phyloP scores from a whole-genome alignment of 768 basidiomycete species.

The Collybia nuda region DNA sequence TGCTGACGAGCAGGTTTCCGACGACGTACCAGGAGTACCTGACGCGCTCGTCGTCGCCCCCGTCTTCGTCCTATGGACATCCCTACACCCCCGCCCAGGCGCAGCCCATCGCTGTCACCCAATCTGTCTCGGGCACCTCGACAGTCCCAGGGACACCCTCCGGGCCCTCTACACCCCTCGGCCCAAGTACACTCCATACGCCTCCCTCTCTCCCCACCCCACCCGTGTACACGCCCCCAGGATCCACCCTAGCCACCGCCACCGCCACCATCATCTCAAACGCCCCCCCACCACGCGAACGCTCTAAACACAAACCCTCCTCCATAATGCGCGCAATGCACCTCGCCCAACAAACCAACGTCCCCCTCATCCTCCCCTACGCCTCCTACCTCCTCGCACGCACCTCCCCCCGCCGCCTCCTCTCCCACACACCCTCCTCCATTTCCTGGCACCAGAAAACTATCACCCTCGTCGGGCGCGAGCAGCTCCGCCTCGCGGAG shows the following conservation, averaged over 20 bases:
- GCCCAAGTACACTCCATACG: too few relatives aligned
- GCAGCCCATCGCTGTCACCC: not conserved
- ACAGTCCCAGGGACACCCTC: too few relatives aligned
- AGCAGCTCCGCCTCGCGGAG: conserved; percentile 39
- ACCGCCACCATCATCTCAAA: not conserved
- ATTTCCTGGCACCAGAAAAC: conserved; percentile 40
- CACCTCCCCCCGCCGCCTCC: conserved; percentile 33
- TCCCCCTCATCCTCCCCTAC: conserved; percentile 44
- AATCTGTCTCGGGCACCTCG: too few relatives aligned
- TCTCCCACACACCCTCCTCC: conserved; percentile 31
- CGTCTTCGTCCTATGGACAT: conserved; percentile 1
- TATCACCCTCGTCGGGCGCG: conserved; percentile 37
- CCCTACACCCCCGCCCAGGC: not conserved
- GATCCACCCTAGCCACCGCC: not conserved
- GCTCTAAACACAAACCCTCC: conserved; percentile 17
- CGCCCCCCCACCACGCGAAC: conserved; percentile 1
- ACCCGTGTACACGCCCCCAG: not conserved
- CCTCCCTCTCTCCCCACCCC: not conserved
- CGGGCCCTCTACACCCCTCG: not conserved
- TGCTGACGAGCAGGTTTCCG: conserved; percentile 43
- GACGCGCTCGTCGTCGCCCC: conserved; percentile 19
- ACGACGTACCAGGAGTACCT: conserved; percentile 36
- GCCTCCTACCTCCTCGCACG: conserved; percentile 50
- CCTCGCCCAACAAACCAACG: conserved; percentile 39
- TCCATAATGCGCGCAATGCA: conserved; percentile 43